These are phyloP conservation scores for Cryphonectria nitschkei DNA, from an alignment of 2,329 filamentous ascomycete species.

Conservation along the genomic window DNA sequence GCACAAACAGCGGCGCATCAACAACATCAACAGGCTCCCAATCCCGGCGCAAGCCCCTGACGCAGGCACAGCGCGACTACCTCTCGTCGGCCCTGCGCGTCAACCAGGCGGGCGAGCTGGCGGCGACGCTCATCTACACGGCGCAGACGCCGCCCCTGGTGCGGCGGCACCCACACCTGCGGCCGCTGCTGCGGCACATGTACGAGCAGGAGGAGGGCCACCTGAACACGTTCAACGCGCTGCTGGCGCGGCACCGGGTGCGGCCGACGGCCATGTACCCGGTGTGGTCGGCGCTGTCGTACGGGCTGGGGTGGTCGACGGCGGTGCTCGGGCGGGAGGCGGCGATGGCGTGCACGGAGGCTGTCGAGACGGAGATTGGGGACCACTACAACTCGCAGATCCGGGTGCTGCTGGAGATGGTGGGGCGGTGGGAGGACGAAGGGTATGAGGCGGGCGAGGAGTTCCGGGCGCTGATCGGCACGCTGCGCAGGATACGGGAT, in stretches of 20 bases:
- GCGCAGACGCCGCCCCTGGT: conserved; percentile 84
- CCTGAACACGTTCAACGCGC: conserved; percentile 79
- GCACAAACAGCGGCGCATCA: conserved; percentile 13
- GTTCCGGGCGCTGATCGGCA: conserved; percentile 70
- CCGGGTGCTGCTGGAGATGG: conserved; percentile 78
- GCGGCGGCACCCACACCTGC: conserved; percentile 80
- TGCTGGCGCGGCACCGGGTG: conserved; percentile 84
- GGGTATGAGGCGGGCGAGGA: conserved; percentile 84
- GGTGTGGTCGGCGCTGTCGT: conserved; percentile 80
- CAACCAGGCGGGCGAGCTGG: conserved; percentile 97
- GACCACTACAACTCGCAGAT: conserved; percentile 96
- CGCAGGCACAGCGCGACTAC: conserved; percentile 71
- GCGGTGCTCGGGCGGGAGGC: conserved; percentile 88
- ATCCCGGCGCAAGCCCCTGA: conserved; percentile 62
- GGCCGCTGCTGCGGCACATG: conserved; percentile 95
- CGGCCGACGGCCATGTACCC: conserved; percentile 93
- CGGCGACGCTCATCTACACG: conserved; percentile 90
- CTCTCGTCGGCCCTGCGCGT: conserved; percentile 85
- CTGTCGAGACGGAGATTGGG: conserved; percentile 97
- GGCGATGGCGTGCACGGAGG: conserved; percentile 98
- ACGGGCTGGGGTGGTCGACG: conserved; percentile 85
- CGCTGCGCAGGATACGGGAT: conserved; percentile 83
- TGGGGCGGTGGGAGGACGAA: conserved; percentile 71
- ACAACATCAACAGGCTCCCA: conserved; percentile 35
- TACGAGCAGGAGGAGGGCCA: conserved; percentile 94